These are phyloP conservation scores for Backusella tarrabulga DNA, from an alignment of 192 early-diverging fungal species.

Conservation along the genomic window DNA sequence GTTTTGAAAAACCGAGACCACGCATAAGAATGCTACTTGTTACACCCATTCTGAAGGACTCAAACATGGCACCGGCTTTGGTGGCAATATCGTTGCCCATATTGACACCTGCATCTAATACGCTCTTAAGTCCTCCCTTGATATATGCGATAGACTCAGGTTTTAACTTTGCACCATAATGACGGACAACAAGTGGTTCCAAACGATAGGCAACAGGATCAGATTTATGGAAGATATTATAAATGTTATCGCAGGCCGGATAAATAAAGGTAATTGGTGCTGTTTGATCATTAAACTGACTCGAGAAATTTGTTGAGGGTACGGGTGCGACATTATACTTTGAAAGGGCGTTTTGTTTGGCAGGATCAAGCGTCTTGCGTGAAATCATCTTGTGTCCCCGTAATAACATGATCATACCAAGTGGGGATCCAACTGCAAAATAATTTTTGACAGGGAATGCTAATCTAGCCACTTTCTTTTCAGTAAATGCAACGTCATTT, in stretches of 20 bases:
- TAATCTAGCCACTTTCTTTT: slow-evolving; percentile 10
- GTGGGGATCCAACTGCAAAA: slow-evolving; percentile 79
- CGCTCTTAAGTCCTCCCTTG: slow-evolving; percentile 79
- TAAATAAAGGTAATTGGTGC: slow-evolving; percentile 38
- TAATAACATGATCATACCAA: slow-evolving; percentile 76
- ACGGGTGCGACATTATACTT: neutral
- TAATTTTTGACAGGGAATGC: slow-evolving; percentile 65
- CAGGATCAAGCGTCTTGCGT: slow-evolving; percentile 30
- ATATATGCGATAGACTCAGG: slow-evolving; percentile 75
- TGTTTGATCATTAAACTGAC: slow-evolving; percentile 17
- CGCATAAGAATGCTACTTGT: slow-evolving; percentile 53
- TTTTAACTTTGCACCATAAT: slow-evolving; percentile 57
- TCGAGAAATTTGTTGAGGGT: slow-evolving; percentile 14
- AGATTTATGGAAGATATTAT: slow-evolving; percentile 77
- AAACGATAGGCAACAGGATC: slow-evolving; percentile 78
- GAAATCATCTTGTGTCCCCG: slow-evolving; percentile 65
- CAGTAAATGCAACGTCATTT: neutral
- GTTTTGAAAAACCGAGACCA: slow-evolving; percentile 32
- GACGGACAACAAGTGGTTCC: slow-evolving; percentile 65
- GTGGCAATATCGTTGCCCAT: slow-evolving; percentile 65
- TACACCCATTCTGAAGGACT: slow-evolving; percentile 48
- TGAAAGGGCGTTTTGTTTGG: neutral
- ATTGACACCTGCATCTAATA: slow-evolving; percentile 66
- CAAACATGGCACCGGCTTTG: slow-evolving; percentile 65
- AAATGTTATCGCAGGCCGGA: slow-evolving; percentile 70